phyloP scores from a whole-genome alignment of 2,329 filamentous ascomycete species.

The Claviceps monticola region DNA sequence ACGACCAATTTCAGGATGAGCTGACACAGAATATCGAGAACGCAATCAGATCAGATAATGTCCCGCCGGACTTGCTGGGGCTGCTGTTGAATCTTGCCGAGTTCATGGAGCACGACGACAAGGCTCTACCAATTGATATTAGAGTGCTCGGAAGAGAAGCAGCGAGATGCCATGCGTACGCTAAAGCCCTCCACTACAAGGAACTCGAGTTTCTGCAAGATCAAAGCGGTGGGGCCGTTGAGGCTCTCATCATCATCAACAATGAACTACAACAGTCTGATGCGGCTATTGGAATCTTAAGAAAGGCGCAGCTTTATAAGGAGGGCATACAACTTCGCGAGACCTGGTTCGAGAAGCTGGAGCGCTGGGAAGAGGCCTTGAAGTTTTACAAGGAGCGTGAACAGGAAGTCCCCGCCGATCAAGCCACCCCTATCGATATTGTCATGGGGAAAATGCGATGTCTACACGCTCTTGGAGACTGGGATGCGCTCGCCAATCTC shows the following conservation, averaged over 20 bases:
- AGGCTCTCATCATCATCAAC: slow-evolving; percentile 97
- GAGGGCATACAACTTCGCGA: slow-evolving; percentile 89
- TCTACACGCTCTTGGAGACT: slow-evolving; percentile 90
- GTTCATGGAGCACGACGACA: slow-evolving; percentile 99
- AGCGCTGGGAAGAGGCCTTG: slow-evolving; percentile 95
- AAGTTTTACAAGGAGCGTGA: slow-evolving; percentile 85
- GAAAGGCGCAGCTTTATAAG: slow-evolving; percentile 88
- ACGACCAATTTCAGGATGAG: slow-evolving; percentile 93
- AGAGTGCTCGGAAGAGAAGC: slow-evolving; percentile 87
- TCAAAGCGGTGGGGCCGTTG: slow-evolving; percentile 87
- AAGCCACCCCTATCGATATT: slow-evolving; percentile 65
- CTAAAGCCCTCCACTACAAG: slow-evolving; percentile 97
- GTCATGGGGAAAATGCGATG: slow-evolving; percentile 99
- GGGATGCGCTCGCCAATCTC: slow-evolving; percentile 80
- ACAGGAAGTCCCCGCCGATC: slow-evolving; percentile 44
- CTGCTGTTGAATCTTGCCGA: slow-evolving; percentile 91
- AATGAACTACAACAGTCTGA: slow-evolving; percentile 98
- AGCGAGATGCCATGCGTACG: slow-evolving; percentile 92
- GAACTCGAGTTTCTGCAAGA: slow-evolving; percentile 97
- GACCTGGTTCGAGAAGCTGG: slow-evolving; percentile 97
- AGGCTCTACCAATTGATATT: slow-evolving; percentile 94
- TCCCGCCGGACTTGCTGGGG: slow-evolving; percentile 88
- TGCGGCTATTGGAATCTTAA: slow-evolving; percentile 91
- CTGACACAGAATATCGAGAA: slow-evolving; percentile 91
- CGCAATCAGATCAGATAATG: slow-evolving; percentile 87